Evolutionary conservation across 192 early-diverging fungal genomes (phyloP), one percentile per base, ranked within the genome.

Genomic region (Chytriomyces hyalinus): DNA sequence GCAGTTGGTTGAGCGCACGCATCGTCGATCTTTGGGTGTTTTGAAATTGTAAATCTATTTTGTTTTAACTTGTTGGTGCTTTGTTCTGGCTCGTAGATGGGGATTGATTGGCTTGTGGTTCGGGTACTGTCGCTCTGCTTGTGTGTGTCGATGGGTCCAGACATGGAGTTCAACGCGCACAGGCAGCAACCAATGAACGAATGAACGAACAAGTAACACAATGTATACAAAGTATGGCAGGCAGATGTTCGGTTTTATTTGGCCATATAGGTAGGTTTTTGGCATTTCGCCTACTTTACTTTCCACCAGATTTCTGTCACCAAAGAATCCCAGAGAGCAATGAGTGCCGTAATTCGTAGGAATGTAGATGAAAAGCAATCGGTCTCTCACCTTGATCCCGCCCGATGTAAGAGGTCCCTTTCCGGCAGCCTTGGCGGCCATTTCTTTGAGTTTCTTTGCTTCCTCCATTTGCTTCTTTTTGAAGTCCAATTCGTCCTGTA

Each of bases 381-480:
- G 24, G 24, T 26, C 24, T 26, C 67, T 53, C 61, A 73, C 71
- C 69, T 78, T 78, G 61, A 78, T 78, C 15, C 77, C 77, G 6
- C 77, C 77, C 6, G 36, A 15, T 7, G 49, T 24, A 3, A 78
- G 49, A 8, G 60, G 60, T 3, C 69, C 69, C 43, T 64, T 72
- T 13, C 69, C 68, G 10, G 36, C 64, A 22, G 77, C 77, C 70
- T 72, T 77, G 11, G 46, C 49, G 20, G 76, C 65, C 65, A 77
- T 13, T 61, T 57, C 66, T 89, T 94, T 93, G 44, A 94, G 78
- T 89, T 91, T 92, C 77, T 87, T 87, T 70, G 83, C 78, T 80
- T 93, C 91, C 79, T 94, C 93, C 83, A 88, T 89, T 81, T 91
- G 88, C 86, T 93, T 92, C 81, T 90, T 83, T 84, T 92, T 90